Evolutionary conservation across 768 basidiomycete species (phyloP).

Genomic region (Botryobasidium botryosum): DNA sequence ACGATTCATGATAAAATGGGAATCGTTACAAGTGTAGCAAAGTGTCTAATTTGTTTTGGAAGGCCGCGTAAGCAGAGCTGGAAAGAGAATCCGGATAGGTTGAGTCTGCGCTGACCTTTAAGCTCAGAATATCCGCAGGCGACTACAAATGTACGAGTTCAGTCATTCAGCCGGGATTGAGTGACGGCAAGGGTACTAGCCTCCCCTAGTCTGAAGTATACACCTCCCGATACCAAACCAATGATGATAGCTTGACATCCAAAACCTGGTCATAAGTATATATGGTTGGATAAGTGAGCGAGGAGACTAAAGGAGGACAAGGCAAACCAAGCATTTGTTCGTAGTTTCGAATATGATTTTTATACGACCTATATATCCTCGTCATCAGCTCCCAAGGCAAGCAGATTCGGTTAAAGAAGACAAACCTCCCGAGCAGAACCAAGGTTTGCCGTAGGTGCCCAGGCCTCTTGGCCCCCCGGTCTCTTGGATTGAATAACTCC

Average conservation of each 20-base stretch:
- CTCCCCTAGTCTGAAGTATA: constrained; percentile 23
- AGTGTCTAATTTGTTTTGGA: no score
- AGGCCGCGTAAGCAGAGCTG: no score
- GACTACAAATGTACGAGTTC: constrained; percentile 10
- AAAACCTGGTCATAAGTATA: no score
- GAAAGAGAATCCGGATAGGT: no score
- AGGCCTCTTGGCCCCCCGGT: constrained; percentile 4
- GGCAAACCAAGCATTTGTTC: constrained; percentile 12
- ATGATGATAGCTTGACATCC: constrained; percentile 13
- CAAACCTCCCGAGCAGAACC: constrained; percentile 9
- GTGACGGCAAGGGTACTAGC: constrained; percentile 16
- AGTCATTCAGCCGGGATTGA: constrained; percentile 3
- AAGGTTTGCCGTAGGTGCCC: constrained; percentile 6
- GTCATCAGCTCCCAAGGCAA: background rate
- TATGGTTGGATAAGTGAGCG: no score
- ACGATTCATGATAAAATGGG: no score
- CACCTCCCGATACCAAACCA: constrained; percentile 23
- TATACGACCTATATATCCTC: constrained; percentile 6
- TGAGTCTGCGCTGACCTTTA: no score
- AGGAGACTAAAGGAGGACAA: no score
- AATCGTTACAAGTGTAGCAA: no score
- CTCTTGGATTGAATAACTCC: background rate
- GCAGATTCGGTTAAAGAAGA: no score
- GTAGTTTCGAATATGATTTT: constrained; percentile 11
- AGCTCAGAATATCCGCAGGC: constrained; percentile 22